These are phyloP conservation scores for Bacidia rubella DNA, from an alignment of 495 filamentous ascomycete genomes.

Conservation along the genomic window DNA sequence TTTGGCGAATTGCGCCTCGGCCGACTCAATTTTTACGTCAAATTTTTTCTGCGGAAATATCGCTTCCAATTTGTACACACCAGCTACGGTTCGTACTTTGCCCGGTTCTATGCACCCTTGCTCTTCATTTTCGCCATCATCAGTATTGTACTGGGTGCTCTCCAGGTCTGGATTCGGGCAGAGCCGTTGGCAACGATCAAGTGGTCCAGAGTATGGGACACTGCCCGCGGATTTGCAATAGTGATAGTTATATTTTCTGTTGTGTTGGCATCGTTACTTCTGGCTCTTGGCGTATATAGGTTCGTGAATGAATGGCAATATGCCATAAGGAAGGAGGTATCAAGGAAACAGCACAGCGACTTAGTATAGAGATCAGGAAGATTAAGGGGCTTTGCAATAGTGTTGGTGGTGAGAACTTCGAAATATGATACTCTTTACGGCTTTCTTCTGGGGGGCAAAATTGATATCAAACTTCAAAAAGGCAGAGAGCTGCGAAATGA, in stretches of 20 bases:
- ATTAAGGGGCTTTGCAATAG: too few species aligned
- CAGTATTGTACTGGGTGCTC: slow-evolving; percentile 20
- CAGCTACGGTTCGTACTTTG: slow-evolving; percentile 22
- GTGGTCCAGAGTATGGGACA: neutral
- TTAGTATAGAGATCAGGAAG: too few species aligned
- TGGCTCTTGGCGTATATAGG: neutral
- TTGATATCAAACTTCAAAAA: too few species aligned
- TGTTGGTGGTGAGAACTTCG: too few species aligned
- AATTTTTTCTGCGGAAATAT: slow-evolving; percentile 1
- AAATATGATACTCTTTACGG: too few species aligned
- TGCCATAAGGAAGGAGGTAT: too few species aligned
- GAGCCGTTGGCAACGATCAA: neutral
- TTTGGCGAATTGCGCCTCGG: slow-evolving; percentile 29
- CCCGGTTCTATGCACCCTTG: slow-evolving; percentile 18
- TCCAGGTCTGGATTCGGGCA: slow-evolving; percentile 1
- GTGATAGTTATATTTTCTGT: neutral
- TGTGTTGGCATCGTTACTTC: neutral
- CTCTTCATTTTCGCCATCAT: slow-evolving; percentile 24
- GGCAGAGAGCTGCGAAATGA: too few species aligned
- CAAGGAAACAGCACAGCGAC: too few species aligned
- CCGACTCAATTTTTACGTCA: slow-evolving; percentile 23
- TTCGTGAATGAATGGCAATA: neutral
- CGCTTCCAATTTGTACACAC: slow-evolving; percentile 18
- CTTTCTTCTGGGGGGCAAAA: too few species aligned
- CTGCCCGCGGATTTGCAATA: neutral